phyloP scores from a whole-genome alignment of 164 flowering plant genomes.

The Magnolia officinalis region DNA sequence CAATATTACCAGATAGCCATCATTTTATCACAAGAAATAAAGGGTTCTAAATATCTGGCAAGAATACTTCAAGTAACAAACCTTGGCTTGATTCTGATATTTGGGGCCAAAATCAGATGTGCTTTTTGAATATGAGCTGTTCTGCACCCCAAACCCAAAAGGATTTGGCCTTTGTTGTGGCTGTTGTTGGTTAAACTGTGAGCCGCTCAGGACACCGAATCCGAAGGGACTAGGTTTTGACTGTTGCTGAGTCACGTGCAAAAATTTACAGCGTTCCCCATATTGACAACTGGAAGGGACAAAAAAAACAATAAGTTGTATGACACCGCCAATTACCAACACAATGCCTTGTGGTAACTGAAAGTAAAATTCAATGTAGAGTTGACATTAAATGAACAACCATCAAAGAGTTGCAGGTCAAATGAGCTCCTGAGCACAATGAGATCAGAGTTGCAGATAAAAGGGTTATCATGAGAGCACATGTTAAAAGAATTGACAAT shows the following conservation, averaged over 20 bases:
- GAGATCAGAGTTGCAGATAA: too few species aligned
- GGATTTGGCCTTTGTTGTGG: conserved; percentile 57
- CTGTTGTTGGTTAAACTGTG: conserved; percentile 33
- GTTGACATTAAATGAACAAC: too few species aligned
- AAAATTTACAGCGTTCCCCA: conserved; percentile 66
- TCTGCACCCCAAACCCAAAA: conserved; percentile 75
- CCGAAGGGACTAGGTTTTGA: conserved; percentile 43
- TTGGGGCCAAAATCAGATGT: conserved; percentile 34
- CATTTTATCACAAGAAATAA: not conserved
- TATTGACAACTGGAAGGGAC: conserved; percentile 55
- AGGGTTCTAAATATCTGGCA: not conserved
- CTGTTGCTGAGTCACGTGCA: conserved; percentile 53
- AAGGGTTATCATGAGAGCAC: too few species aligned
- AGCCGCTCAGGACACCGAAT: conserved; percentile 55
- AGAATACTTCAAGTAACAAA: conserved; percentile 5
- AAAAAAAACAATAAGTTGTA: not conserved
- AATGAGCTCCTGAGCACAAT: too few species aligned
- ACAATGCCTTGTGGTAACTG: not conserved
- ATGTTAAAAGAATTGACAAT: too few species aligned
- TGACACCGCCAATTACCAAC: not conserved
- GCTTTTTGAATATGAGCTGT: conserved; percentile 32
- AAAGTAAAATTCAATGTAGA: too few species aligned
- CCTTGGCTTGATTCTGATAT: conserved; percentile 45
- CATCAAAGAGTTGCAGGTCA: too few species aligned
- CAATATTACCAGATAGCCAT: too few species aligned